These are phyloP conservation scores for Colletotrichum trifolii DNA, from an alignment of 2,329 filamentous ascomycete genomes.

Conservation along the genomic window DNA sequence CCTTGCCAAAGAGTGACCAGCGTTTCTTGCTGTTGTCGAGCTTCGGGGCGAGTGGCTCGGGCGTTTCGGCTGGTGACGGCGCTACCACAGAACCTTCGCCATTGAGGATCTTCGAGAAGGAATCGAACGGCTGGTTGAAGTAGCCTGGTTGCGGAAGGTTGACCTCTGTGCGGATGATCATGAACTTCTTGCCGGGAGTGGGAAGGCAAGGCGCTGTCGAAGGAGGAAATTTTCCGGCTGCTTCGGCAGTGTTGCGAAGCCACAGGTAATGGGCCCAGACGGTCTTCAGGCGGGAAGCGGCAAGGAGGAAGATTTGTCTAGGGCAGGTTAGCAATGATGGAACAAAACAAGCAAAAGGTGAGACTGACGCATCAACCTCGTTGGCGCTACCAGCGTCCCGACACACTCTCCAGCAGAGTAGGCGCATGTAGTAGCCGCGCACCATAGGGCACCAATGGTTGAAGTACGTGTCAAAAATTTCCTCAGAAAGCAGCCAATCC, in stretches of 20 bases:
- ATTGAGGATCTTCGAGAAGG: constrained; percentile 43
- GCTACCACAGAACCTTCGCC: constrained; percentile 30
- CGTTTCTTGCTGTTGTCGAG: constrained; percentile 61
- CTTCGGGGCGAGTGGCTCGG: constrained; percentile 40
- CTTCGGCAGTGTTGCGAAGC: constrained; percentile 75
- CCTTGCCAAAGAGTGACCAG: constrained; percentile 73
- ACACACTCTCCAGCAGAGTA: constrained; percentile 90
- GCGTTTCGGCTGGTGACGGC: constrained; percentile 12
- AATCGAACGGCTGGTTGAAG: constrained; percentile 60
- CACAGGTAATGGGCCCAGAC: constrained; percentile 85
- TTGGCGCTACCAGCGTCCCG: constrained; percentile 76
- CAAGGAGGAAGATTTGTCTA: constrained; percentile 76
- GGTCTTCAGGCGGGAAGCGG: constrained; percentile 75
- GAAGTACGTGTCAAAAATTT: constrained; percentile 84
- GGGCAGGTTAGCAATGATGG: constrained; percentile 15
- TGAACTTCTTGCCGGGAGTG: constrained; percentile 84
- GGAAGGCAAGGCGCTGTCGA: constrained; percentile 87
- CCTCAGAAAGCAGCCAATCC: constrained; percentile 79
- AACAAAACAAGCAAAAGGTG: background rate
- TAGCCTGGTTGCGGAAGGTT: constrained; percentile 59
- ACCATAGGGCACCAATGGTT: constrained; percentile 98
- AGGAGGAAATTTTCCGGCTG: constrained; percentile 64
- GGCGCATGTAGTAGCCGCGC: constrained; percentile 88
- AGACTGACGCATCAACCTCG: constrained; percentile 74
- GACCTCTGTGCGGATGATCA: constrained; percentile 86